Base-by-base conservation (phyloP, 2,329 filamentous ascomycete genomes). In the Pseudogymnoascus sp. region DNA sequence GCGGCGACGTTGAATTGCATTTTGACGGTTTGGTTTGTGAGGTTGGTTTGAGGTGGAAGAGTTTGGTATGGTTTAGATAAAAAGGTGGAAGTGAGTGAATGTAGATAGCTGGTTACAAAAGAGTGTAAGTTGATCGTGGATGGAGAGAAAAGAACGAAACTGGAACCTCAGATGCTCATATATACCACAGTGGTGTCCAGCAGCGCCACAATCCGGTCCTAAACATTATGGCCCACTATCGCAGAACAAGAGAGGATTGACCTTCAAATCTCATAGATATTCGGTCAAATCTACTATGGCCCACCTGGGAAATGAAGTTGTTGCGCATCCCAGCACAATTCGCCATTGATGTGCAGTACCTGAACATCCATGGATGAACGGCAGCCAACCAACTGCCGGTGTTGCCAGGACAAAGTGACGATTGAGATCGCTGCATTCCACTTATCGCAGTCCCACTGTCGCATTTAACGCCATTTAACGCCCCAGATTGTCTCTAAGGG, bases 1-100 rank as follows among this genome's bases (percentile, higher is more conserved):
- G 67, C 65, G 64, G 67, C 55, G 63, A 66, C 60, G 65, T 67
- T 69, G 71, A 72, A 73, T 64, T 72, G 69, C 71, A 73, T 73
- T 58, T 72, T 73, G 69, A 69, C 33, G 65, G 66, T 68, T 69
- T 64, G 48, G 55, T 61, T 65, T 58, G 60, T 60, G 60, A 27
- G 62, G 27, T 64, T 58, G 36, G 55, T 62, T 61, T 61, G 48
- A 62, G 10, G 29, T 33, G 31, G 62, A 60, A 60, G 61, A 58
- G 58, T 52, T 62, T 33, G 61, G 21, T 59, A 39, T 48, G 59
- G 64, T 59, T 45, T 61, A 62, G 61, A 59, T 33, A 48, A 42
- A 63, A 63, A 52, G 60, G 35, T 60, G n/a, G 35, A 42, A 63
- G 63, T 64, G 60, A 37, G 64, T 59, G 61, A 61, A 29, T 64